Conservation (phyloP, 2,329 filamentous ascomycete species). For the Sclerotinia subarctica region DNA sequence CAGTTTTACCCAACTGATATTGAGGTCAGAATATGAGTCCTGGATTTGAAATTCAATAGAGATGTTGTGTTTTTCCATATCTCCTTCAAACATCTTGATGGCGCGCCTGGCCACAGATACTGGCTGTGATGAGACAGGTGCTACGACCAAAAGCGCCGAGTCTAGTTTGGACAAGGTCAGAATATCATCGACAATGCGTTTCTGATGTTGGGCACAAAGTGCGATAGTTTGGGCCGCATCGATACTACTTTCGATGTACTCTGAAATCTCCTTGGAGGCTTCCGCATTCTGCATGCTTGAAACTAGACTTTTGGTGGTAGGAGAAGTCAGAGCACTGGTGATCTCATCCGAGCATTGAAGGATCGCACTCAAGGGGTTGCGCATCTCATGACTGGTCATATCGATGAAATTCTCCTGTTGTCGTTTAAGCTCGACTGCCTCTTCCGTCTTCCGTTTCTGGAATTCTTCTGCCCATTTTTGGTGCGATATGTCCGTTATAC, state of each 20-base stretch:
- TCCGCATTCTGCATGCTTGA: not conserved
- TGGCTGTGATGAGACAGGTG: slow-evolving; percentile 67
- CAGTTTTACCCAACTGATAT: slow-evolving; percentile 68
- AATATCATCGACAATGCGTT: slow-evolving; percentile 67
- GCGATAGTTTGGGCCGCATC: slow-evolving; percentile 81
- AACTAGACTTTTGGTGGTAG: not conserved
- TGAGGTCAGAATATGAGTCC: slow-evolving; percentile 61
- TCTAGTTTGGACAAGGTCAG: slow-evolving; percentile 68
- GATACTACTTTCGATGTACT: slow-evolving; percentile 54
- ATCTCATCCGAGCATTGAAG: slow-evolving; percentile 66
- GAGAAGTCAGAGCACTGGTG: slow-evolving; percentile 20
- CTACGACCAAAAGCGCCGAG: slow-evolving; percentile 66
- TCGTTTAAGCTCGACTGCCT: slow-evolving; percentile 57
- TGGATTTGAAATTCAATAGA: slow-evolving; percentile 67
- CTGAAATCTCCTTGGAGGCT: slow-evolving; percentile 43
- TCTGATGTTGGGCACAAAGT: slow-evolving; percentile 69
- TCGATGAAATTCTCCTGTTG: slow-evolving; percentile 81
- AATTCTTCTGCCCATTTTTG: slow-evolving; percentile 69
- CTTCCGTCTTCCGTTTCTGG: slow-evolving; percentile 41
- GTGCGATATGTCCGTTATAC: slow-evolving; percentile 79
- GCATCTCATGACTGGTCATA: slow-evolving; percentile 69
- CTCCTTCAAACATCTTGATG: slow-evolving; percentile 76
- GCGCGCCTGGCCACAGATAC: slow-evolving; percentile 64
- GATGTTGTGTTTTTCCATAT: slow-evolving; percentile 69
- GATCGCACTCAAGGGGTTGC: slow-evolving; percentile 71